Conservation (phyloP, 768 basidiomycete genomes). For the Hygrocybe punicea region DNA sequence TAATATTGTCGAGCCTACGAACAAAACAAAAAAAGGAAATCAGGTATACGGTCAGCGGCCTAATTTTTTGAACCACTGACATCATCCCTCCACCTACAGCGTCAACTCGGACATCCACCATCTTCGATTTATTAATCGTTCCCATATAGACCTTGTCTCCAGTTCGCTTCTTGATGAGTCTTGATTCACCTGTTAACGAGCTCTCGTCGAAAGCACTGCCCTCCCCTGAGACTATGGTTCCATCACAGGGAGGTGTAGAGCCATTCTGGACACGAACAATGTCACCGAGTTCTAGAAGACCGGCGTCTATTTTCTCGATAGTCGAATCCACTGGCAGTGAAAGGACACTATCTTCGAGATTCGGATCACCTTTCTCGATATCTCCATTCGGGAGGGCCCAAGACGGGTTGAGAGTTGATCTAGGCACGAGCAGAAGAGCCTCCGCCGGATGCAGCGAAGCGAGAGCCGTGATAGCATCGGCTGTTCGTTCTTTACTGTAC, state of each 20-base stretch:
- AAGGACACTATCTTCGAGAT: conserved; percentile 30
- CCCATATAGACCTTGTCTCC: conserved; percentile 74
- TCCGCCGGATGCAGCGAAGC: conserved; percentile 60
- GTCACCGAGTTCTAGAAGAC: conserved; percentile 77
- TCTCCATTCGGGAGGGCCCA: neutral
- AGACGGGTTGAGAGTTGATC: neutral
- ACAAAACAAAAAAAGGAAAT: neutral
- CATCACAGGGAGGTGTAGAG: conserved; percentile 74
- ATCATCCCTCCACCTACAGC: conserved; percentile 66
- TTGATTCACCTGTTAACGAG: conserved; percentile 78
- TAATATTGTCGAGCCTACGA: conserved; percentile 66
- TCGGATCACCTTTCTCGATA: conserved; percentile 30
- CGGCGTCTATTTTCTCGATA: conserved; percentile 46
- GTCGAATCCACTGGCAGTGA: conserved; percentile 19
- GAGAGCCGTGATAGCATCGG: conserved; percentile 70
- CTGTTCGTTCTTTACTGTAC: conserved; percentile 64
- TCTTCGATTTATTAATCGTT: conserved; percentile 64
- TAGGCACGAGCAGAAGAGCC: conserved; percentile 49
- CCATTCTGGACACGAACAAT: conserved; percentile 69
- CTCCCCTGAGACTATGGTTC: conserved; percentile 48
- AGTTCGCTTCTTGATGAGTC: conserved; percentile 51
- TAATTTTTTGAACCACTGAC: conserved; percentile 33
- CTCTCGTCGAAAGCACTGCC: conserved; percentile 71
- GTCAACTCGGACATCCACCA: conserved; percentile 60
- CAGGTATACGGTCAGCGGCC: neutral